Conservation (phyloP, 2,329 filamentous ascomycete genomes). For the Fusarium redolens region DNA sequence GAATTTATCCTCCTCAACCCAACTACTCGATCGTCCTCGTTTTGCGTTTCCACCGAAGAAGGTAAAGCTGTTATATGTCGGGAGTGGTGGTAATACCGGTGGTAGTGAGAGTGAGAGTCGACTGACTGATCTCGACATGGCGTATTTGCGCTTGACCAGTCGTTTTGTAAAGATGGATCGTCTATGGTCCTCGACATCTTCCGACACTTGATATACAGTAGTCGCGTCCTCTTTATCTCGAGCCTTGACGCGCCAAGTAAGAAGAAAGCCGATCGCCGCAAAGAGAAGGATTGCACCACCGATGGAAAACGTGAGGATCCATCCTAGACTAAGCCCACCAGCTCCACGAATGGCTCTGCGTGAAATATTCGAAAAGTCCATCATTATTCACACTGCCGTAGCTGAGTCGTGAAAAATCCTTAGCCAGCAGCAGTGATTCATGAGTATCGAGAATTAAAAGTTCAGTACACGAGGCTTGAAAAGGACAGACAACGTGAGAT, state of each 20-base stretch:
- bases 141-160: constrained; percentile 48
- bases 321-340: constrained; percentile 49
- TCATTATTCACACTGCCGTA: constrained; percentile 28
- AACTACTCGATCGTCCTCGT: constrained; percentile 49
- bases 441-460: constrained; percentile 4
- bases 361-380: constrained; percentile 10
- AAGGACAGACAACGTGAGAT: constrained; percentile 35
- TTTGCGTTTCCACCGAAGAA: constrained; percentile 47
- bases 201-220: constrained; percentile 46
- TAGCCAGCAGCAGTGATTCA: constrained; percentile 19
- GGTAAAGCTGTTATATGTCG: constrained; percentile 47
- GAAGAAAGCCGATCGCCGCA: constrained; percentile 55
- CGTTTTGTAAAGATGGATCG: constrained; percentile 41
- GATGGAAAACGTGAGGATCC: constrained; percentile 59
- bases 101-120: constrained; percentile 47
- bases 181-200: constrained; percentile 29
- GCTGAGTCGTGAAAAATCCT: constrained; percentile 5
- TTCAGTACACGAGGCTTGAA: constrained; percentile 15
- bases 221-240: constrained; percentile 36
- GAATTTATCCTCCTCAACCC: constrained; percentile 64
- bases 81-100: constrained; percentile 50
- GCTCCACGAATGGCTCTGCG: constrained; percentile 15
- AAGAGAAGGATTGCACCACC: constrained; percentile 61
- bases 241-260: constrained; percentile 52
- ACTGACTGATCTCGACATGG: constrained; percentile 43